Evolutionary conservation across 1,284 basidiomycete species (phyloP).

Genomic region (Puccinia coronata): DNA sequence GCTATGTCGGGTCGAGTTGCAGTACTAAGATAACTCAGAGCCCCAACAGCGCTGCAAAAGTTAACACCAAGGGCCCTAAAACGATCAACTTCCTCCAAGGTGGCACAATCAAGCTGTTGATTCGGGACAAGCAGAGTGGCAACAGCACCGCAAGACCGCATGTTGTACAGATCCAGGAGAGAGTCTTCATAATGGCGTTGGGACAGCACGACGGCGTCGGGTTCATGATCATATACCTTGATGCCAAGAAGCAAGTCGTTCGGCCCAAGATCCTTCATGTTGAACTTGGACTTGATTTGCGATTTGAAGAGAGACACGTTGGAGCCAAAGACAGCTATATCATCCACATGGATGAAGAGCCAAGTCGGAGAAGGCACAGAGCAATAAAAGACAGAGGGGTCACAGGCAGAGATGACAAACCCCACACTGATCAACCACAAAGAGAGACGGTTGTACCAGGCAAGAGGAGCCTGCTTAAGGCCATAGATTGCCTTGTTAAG

Average conservation of each 20-base stretch:
- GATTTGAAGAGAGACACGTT: not conserved
- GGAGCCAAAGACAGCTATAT: not conserved
- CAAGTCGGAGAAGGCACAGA: not conserved
- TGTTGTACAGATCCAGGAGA: not conserved
- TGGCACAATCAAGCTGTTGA: not conserved
- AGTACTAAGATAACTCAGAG: not conserved
- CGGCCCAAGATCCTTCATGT: not conserved
- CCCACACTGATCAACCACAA: not conserved
- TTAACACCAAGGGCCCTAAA: not conserved
- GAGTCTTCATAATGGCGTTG: not conserved
- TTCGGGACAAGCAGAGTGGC: not conserved
- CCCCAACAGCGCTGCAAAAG: conserved; percentile 8
- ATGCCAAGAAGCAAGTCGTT: not conserved
- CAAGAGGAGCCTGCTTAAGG: conserved; percentile 8
- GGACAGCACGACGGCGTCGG: not conserved
- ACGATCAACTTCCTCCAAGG: not conserved
- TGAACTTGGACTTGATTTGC: not conserved
- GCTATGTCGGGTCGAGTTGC: conserved; percentile 10
- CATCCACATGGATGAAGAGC: conserved; percentile 11
- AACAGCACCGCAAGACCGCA: not conserved
- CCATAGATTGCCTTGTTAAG: conserved; percentile 25
- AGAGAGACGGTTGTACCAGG: conserved; percentile 1
- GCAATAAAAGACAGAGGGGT: conserved; percentile 10
- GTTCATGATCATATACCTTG: not conserved
- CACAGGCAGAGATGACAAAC: not conserved